Conservation (phyloP, 129 eudicot species). For the Flaveria ramosissima region DNA sequence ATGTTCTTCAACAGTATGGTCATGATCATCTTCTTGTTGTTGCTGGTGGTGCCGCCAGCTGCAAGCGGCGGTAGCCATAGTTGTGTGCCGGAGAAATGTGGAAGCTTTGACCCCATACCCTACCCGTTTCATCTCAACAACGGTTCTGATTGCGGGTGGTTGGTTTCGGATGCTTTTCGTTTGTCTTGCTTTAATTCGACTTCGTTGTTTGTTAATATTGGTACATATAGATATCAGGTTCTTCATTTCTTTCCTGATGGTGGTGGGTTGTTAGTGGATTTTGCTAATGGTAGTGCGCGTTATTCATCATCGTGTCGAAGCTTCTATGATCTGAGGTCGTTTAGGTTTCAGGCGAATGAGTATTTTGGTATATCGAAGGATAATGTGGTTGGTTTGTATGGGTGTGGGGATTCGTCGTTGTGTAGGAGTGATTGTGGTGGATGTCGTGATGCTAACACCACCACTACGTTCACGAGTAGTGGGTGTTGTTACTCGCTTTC, state of each 20-base stretch:
- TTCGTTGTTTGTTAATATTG: conserved; percentile 55
- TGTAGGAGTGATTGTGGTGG: conserved; percentile 58
- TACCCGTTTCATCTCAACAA: conserved; percentile 61
- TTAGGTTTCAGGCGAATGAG: conserved; percentile 48
- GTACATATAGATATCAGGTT: conserved; percentile 44
- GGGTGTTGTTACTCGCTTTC: conserved; percentile 76
- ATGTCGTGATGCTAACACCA: conserved; percentile 34
- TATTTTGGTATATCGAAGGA: conserved; percentile 73
- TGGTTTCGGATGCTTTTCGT: conserved; percentile 46
- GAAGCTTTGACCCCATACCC: conserved; percentile 51
- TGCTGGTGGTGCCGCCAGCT: conserved; percentile 21
- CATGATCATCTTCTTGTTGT: conserved; percentile 24
- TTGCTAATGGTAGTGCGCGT: conserved; percentile 41
- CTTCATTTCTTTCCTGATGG: conserved; percentile 66
- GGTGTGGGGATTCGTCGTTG: conserved; percentile 80
- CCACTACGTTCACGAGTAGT: conserved; percentile 39
- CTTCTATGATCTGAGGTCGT: conserved; percentile 57
- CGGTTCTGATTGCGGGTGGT: conserved; percentile 23
- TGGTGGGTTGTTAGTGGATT: conserved; percentile 62
- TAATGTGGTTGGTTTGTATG: conserved; percentile 76
- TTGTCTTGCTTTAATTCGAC: conserved; percentile 61
- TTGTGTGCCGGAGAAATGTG: conserved; percentile 48
- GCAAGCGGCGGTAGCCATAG: not conserved
- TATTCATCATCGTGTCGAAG: conserved; percentile 39
- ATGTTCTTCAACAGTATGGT: conserved; percentile 18